These are phyloP conservation scores for Yarrowia sp. DNA, from an alignment of 805 yeast species.

Conservation along the genomic window DNA sequence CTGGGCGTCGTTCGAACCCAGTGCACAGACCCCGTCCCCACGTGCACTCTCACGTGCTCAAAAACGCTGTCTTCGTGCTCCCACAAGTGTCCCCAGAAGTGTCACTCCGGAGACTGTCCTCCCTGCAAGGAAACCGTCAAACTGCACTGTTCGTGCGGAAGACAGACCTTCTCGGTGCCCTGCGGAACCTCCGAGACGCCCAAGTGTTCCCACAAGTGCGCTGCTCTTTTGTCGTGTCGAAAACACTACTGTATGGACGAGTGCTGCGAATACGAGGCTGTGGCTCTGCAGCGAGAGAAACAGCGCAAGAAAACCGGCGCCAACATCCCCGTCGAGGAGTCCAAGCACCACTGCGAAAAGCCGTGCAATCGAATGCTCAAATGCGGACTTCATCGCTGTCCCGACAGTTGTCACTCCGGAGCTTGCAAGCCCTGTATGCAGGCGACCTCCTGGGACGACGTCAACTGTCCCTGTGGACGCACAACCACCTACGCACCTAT, in stretches of 20 bases:
- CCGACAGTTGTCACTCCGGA: slow-evolving; percentile 77
- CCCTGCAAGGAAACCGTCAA: slow-evolving; percentile 65
- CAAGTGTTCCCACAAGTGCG: slow-evolving; percentile 72
- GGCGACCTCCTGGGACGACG: slow-evolving; percentile 72
- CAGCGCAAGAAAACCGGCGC: slow-evolving; percentile 59
- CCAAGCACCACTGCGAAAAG: slow-evolving; percentile 73
- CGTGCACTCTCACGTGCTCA: slow-evolving; percentile 71
- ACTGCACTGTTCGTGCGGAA: slow-evolving; percentile 68
- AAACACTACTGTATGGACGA: slow-evolving; percentile 73
- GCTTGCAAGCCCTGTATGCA: slow-evolving; percentile 82
- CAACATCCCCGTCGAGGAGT: slow-evolving; percentile 62
- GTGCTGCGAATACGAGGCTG: slow-evolving; percentile 74
- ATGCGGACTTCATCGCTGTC: slow-evolving; percentile 75
- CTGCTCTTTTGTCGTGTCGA: slow-evolving; percentile 76
- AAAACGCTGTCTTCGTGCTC: slow-evolving; percentile 70
- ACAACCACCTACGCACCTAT: slow-evolving; percentile 83
- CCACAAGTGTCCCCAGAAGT: slow-evolving; percentile 66
- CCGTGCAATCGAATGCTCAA: slow-evolving; percentile 66
- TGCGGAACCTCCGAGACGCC: slow-evolving; percentile 67
- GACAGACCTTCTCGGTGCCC: slow-evolving; percentile 60
- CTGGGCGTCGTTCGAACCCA: slow-evolving; percentile 55
- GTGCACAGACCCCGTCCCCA: slow-evolving; percentile 82
- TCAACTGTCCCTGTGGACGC: slow-evolving; percentile 80
- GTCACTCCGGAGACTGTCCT: slow-evolving; percentile 81
- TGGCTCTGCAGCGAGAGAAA: slow-evolving; percentile 64